These are phyloP conservation scores for Entomophthora muscae DNA, from an alignment of 371 early-diverging fungal genomes.

Conservation along the genomic window DNA sequence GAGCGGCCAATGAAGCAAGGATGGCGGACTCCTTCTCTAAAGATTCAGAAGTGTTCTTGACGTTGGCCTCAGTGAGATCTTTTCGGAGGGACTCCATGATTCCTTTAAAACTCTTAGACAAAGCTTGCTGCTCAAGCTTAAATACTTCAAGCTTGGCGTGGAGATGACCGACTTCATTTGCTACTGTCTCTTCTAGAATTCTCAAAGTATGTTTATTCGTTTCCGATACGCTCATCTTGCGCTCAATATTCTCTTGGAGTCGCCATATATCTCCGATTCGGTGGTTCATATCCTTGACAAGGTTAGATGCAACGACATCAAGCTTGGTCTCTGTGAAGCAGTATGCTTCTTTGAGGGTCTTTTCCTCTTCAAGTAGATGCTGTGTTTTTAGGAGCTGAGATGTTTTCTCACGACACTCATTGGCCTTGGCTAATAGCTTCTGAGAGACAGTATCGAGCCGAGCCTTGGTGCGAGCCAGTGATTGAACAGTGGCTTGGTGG, in stretches of 20 bases:
- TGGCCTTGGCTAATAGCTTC: neutral
- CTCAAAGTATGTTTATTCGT: neutral
- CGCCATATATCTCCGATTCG: neutral
- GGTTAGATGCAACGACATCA: neutral
- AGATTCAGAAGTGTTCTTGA: neutral
- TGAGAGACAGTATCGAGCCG: neutral
- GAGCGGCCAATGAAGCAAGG: neutral
- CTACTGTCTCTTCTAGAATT: neutral
- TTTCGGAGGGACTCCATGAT: neutral
- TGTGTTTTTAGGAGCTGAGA: neutral
- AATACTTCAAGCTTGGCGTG: neutral
- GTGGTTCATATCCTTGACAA: neutral
- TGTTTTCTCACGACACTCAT: neutral
- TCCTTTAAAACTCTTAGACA: neutral
- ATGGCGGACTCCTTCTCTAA: neutral
- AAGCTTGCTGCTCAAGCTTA: neutral
- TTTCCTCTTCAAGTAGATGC: neutral
- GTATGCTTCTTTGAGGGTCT: neutral
- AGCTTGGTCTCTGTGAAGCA: neutral
- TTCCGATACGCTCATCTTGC: neutral
- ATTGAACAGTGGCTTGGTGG: neutral
- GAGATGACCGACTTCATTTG: neutral
- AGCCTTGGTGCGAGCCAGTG: neutral
- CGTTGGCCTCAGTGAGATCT: neutral
- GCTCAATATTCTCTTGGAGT: neutral